Percentiles rank a stretch among this genome's conserved stretches.
phyloP scores from a whole-genome alignment of 1,284 basidiomycete species.

The Mycena sp. region DNA sequence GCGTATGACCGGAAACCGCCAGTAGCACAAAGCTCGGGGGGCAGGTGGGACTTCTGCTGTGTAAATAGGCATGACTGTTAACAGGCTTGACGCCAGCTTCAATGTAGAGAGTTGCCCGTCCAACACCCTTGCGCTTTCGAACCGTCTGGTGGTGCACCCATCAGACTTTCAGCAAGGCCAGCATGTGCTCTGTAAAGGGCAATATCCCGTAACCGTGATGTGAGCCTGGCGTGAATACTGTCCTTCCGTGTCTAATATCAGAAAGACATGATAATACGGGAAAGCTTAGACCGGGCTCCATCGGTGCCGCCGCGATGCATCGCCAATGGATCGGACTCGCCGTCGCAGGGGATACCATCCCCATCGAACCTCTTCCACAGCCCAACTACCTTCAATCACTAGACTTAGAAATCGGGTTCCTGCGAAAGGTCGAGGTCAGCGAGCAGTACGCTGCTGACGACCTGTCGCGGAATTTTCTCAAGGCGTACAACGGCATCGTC shows the following conservation, averaged over 20 bases:
- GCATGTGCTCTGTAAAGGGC: slow-evolving; percentile 79
- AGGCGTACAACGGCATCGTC: slow-evolving; percentile 69
- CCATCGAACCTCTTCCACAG: slow-evolving; percentile 73
- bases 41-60: slow-evolving; percentile 49
- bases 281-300: slow-evolving; percentile 65
- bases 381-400: slow-evolving; percentile 81
- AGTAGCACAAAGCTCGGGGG: slow-evolving; percentile 27
- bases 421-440: slow-evolving; percentile 69
- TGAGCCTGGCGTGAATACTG: slow-evolving; percentile 45
- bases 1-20: slow-evolving; percentile 52
- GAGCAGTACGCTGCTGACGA: slow-evolving; percentile 89
- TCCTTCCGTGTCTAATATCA: slow-evolving; percentile 5
- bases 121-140: slow-evolving; percentile 79
- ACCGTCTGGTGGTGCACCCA: slow-evolving; percentile 83
- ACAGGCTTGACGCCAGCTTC: slow-evolving; percentile 53
- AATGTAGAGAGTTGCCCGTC: slow-evolving; percentile 65
- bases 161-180: slow-evolving; percentile 77
- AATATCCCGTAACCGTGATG: slow-evolving; percentile 78
- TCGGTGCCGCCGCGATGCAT: slow-evolving; percentile 77
- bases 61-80: background rate
- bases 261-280: slow-evolving; percentile 81
- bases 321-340: slow-evolving; percentile 91
- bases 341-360: slow-evolving; percentile 77
- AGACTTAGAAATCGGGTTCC: slow-evolving; percentile 84
- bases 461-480: slow-evolving; percentile 80